Evolutionary conservation across 2,329 filamentous ascomycete species (phyloP), one percentile per base, ranked within the genome.

Genomic region (Beauveria brongniartii): DNA sequence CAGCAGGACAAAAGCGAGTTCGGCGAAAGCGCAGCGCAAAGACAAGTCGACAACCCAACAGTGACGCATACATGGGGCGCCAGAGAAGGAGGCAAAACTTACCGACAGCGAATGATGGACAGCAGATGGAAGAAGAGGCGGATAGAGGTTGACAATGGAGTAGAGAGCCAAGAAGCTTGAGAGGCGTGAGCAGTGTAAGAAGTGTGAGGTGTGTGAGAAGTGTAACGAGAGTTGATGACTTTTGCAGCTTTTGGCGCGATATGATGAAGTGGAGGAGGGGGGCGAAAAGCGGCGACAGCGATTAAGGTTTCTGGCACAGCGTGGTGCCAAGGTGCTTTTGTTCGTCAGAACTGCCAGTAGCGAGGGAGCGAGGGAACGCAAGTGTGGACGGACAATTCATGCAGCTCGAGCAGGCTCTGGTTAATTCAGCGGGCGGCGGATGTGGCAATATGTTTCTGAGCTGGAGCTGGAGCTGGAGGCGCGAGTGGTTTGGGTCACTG

Each of bases 281-380:
- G 59, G 59, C 59, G 37, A 61, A 61, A 61, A 57, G 53, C 59
- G 59, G 59, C 59, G 59, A 56, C 47, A 12, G 53, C 59, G 59
- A 61, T 61, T 61, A 61, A 61, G 30, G 59, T 61, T 61, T 61
- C 59, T 3, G 24, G 34, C 37, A 53, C 41, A 54, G 59, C n/a
- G 47, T 22, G 46, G 46, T 51, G 16, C 18, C 14, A 46, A 24
- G 30, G 51, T 41, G 51, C 34, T 26, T 18, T 16, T 56, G 53
- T 60, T 59, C 10, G 51, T 54, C 43, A 43, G n/a, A 60, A 53
- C 50, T 53, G 34, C 30, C 30, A 20, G 48, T 30, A 60, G 50
- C 58, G 41, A 60, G 40, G 3, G 28, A 43, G 44, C 30, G 10
- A 26, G 55, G 20, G 20, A 20, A 34, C 24, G 41, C 51, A 12